Evolutionary conservation across 305 asterid genomes (phyloP).

Genomic region (Striga hermonthica): DNA sequence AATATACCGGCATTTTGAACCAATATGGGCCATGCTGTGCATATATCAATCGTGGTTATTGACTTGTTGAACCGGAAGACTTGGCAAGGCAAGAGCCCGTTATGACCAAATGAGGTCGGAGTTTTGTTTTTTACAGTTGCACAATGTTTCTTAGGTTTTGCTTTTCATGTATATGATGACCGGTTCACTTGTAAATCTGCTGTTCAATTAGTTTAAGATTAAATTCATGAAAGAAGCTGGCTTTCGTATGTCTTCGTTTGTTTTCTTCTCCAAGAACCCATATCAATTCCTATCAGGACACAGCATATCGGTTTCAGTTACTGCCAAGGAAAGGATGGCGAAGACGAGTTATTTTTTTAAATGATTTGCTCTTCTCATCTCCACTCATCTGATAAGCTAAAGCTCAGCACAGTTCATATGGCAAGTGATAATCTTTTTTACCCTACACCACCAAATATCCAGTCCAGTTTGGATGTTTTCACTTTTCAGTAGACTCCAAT

Average conservation of each 20-base stretch:
- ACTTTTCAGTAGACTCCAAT: too few species aligned
- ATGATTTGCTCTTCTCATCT: not conserved
- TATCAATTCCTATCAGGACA: not conserved
- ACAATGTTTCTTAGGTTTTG: not conserved
- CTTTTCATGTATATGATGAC: not conserved
- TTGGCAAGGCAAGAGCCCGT: not conserved
- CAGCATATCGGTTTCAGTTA: not conserved
- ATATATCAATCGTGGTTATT: not conserved
- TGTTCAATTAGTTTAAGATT: not conserved
- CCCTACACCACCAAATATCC: not conserved
- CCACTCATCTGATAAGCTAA: not conserved
- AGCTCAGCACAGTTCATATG: not conserved
- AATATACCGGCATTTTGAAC: not conserved
- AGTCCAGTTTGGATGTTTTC: too few species aligned
- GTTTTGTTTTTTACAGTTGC: not conserved
- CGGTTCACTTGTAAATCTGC: constrained; percentile 11
- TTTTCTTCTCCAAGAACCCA: not conserved
- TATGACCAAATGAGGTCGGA: not conserved
- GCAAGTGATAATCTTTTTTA: not conserved
- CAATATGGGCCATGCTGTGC: not conserved
- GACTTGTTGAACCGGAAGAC: not conserved
- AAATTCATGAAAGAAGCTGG: not conserved
- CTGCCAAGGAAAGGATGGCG: not conserved
- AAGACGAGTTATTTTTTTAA: not conserved
- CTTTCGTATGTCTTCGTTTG: not conserved